Percentiles rank a stretch among this genome's conserved stretches.
phyloP scores from a whole-genome alignment of 2,329 filamentous ascomycete species.

The Aspergillus sp. region DNA sequence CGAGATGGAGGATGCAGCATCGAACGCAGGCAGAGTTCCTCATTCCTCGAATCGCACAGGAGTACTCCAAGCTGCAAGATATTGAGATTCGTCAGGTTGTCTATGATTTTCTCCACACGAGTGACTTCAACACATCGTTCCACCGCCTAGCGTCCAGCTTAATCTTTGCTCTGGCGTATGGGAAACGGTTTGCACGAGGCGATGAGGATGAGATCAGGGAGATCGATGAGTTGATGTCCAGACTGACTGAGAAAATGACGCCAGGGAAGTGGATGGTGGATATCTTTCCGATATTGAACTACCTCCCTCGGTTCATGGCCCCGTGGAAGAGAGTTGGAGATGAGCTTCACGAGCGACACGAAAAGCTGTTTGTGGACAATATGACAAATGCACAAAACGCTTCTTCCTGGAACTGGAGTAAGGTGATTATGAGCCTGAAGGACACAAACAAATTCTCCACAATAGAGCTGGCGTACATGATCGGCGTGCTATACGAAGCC shows the following conservation, averaged over 20 bases:
- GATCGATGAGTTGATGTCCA: slow-evolving; percentile 35
- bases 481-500: slow-evolving; percentile 41
- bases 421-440: slow-evolving; percentile 14
- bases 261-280: slow-evolving; percentile 29
- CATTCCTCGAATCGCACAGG: slow-evolving; percentile 20
- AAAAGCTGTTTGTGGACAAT: slow-evolving; percentile 14
- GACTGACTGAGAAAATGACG: not conserved
- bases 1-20: slow-evolving; percentile 33
- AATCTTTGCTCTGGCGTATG: slow-evolving; percentile 45
- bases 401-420: slow-evolving; percentile 21
- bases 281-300: slow-evolving; percentile 35
- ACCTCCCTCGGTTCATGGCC: slow-evolving; percentile 29
- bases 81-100: slow-evolving; percentile 42
- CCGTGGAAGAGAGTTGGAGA: slow-evolving; percentile 29
- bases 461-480: slow-evolving; percentile 38
- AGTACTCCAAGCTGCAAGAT: slow-evolving; percentile 38
- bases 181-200: slow-evolving; percentile 34
- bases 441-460: slow-evolving; percentile 38
- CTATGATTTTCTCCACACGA: slow-evolving; percentile 32
- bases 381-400: slow-evolving; percentile 6
- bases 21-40: slow-evolving; percentile 31
- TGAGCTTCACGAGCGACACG: slow-evolving; percentile 10
- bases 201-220: slow-evolving; percentile 40
- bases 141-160: slow-evolving; percentile 44
- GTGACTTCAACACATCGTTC: slow-evolving; percentile 39